Conservation (phyloP, 495 filamentous ascomycete genomes). For the Friedmanniomyces endolithicus region DNA sequence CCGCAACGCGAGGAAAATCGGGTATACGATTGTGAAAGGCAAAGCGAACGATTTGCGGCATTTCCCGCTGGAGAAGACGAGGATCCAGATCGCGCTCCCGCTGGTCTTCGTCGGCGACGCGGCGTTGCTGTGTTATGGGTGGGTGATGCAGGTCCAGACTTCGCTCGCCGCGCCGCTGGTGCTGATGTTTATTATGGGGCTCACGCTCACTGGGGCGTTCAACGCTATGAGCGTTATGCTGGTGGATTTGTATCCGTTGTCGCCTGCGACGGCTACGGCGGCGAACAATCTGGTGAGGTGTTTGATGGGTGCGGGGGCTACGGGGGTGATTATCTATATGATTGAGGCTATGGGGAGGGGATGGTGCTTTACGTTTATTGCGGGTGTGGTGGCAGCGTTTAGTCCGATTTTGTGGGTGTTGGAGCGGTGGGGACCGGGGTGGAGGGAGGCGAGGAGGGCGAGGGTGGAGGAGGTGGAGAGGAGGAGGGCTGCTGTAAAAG, state of each 20-base stretch:
- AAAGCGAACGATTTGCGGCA: slow-evolving; percentile 30
- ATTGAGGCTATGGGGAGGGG: slow-evolving; percentile 51
- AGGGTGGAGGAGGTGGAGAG: slow-evolving; percentile 11
- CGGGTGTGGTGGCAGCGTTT: slow-evolving; percentile 39
- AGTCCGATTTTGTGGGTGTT: slow-evolving; percentile 41
- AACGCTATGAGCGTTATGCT: slow-evolving; percentile 44
- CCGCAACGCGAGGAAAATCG: slow-evolving; percentile 30
- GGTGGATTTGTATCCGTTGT: slow-evolving; percentile 51
- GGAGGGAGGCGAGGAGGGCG: slow-evolving; percentile 40
- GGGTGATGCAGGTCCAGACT: slow-evolving; percentile 27
- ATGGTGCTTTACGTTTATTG: slow-evolving; percentile 59
- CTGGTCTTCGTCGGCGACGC: slow-evolving; percentile 21
- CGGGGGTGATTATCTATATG: slow-evolving; percentile 55
- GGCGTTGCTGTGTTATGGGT: slow-evolving; percentile 29
- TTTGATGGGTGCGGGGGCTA: slow-evolving; percentile 52
- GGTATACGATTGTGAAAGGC: slow-evolving; percentile 25
- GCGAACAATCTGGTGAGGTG: slow-evolving; percentile 60
- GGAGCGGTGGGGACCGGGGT: slow-evolving; percentile 35
- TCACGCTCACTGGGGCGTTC: slow-evolving; percentile 43
- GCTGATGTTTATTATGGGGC: slow-evolving; percentile 49
- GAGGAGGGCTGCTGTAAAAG: background rate
- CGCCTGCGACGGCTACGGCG: slow-evolving; percentile 53
- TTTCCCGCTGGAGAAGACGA: slow-evolving; percentile 41
- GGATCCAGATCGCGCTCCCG: slow-evolving; percentile 29
- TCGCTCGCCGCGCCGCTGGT: slow-evolving; percentile 31